phyloP scores from a whole-genome alignment of 768 basidiomycete species.

The Coprinopsis strossmayeri region DNA sequence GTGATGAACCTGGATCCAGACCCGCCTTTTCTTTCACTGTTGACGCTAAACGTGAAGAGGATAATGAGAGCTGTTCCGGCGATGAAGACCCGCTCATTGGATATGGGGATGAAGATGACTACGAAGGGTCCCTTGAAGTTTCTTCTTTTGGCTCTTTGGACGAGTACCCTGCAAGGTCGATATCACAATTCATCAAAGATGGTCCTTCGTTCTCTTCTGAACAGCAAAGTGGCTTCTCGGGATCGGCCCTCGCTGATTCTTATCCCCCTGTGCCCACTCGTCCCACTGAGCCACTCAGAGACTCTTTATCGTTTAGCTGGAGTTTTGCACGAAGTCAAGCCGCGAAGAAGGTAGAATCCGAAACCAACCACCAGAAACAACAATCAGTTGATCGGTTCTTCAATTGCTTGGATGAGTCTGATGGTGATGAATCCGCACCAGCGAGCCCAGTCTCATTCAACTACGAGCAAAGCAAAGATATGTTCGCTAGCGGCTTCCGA shows the following conservation, averaged over 20 bases:
- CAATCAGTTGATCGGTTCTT: conserved; percentile 75
- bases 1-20: no score
- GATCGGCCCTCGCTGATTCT: conserved; percentile 31
- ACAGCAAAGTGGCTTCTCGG: conserved; percentile 48
- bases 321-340: conserved; percentile 42
- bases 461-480: conserved; percentile 51
- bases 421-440: conserved; percentile 32
- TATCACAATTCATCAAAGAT: conserved; percentile 16
- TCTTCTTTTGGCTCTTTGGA: conserved; percentile 51
- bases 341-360: neutral
- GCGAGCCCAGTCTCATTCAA: conserved; percentile 34
- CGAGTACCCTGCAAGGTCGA: conserved; percentile 28
- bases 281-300: conserved; percentile 7
- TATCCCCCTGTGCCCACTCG: conserved; percentile 18
- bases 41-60: conserved; percentile 55
- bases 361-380: conserved; percentile 14
- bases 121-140: conserved; percentile 39
- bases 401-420: conserved; percentile 53
- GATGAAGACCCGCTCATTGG: conserved; percentile 56
- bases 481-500: conserved; percentile 52
- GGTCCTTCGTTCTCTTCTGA: conserved; percentile 22
- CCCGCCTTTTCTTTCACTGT: conserved; percentile 29
- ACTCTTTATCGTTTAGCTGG: conserved; percentile 34
- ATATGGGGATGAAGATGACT: conserved; percentile 68
- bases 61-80: conserved; percentile 33